phyloP scores from a whole-genome alignment of 2,329 filamentous ascomycete genomes.

The Zalaria obscura region DNA sequence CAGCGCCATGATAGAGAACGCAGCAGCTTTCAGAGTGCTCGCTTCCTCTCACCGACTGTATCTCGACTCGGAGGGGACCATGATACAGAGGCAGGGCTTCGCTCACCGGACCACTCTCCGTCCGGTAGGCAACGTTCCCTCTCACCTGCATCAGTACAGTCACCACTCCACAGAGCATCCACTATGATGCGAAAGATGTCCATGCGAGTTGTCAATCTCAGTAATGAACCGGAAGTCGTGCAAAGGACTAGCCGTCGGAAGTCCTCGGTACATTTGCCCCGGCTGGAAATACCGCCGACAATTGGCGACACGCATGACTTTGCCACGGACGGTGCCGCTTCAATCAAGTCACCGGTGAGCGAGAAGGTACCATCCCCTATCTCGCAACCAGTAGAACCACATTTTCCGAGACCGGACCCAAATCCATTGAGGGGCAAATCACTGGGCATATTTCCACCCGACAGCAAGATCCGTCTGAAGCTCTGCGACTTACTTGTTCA shows the following conservation, averaged over 20 bases:
- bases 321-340: slow-evolving; percentile 10
- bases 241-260: slow-evolving; percentile 56
- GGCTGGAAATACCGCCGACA: slow-evolving; percentile 29
- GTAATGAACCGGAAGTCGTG: slow-evolving; percentile 74
- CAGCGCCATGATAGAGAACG: slow-evolving; percentile 33
- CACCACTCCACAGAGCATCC: slow-evolving; percentile 33
- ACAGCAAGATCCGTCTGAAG: slow-evolving; percentile 58
- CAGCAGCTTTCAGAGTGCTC: slow-evolving; percentile 36
- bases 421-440: slow-evolving; percentile 83
- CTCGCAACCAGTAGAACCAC: slow-evolving; percentile 10
- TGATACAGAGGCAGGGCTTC: slow-evolving; percentile 44
- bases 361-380: slow-evolving; percentile 19
- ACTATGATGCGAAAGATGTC: slow-evolving; percentile 60
- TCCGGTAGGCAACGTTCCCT: slow-evolving; percentile 32
- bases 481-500: slow-evolving; percentile 79
- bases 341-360: slow-evolving; percentile 12
- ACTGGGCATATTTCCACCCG: slow-evolving; percentile 67
- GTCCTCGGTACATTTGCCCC: slow-evolving; percentile 42
- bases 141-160: slow-evolving; percentile 29
- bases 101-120: slow-evolving; percentile 41
- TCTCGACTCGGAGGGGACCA: slow-evolving; percentile 46
- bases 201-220: slow-evolving; percentile 93
- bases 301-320: slow-evolving; percentile 32
- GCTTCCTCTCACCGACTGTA: slow-evolving; percentile 32
- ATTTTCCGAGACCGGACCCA: slow-evolving; percentile 14